These are phyloP conservation scores for Polymyxa betae DNA, from an alignment of 208 protist genomes.

Conservation along the genomic window DNA sequence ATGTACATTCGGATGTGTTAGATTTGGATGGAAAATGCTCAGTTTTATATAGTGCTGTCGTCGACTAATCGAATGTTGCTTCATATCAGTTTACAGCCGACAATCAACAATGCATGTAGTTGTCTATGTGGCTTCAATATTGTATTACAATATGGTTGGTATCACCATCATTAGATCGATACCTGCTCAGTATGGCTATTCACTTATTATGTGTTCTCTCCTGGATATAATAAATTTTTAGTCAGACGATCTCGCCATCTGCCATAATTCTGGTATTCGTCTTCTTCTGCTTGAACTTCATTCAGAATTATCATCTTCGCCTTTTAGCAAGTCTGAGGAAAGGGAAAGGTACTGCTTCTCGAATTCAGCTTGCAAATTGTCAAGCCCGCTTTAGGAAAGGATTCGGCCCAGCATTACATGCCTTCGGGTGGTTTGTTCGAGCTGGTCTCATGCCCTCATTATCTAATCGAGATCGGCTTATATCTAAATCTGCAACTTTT, in stretches of 20 bases:
- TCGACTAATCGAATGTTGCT: background rate
- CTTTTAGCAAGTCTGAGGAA: background rate
- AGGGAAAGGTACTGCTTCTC: background rate
- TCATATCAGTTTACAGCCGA: background rate
- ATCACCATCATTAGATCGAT: background rate
- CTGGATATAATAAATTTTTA: no score
- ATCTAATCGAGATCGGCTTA: background rate
- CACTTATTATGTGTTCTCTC: no score
- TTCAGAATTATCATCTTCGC: background rate
- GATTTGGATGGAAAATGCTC: background rate
- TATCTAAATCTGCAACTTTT: background rate
- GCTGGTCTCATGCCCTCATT: background rate
- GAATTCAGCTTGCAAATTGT: background rate
- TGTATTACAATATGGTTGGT: background rate
- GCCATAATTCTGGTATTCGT: background rate
- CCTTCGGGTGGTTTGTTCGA: background rate
- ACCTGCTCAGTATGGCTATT: background rate
- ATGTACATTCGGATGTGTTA: background rate
- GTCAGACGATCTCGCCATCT: background rate
- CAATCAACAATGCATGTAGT: background rate
- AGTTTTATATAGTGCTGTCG: background rate
- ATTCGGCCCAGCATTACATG: background rate
- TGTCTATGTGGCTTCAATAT: background rate
- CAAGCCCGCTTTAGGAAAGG: background rate
- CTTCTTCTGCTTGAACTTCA: background rate